A percentile compares a stretch with the other conserved stretches of the same genome.
These are phyloP conservation scores for Gnomoniopsis sp. DNA, from an alignment of 2,329 filamentous ascomycete genomes.

Conservation along the genomic window DNA sequence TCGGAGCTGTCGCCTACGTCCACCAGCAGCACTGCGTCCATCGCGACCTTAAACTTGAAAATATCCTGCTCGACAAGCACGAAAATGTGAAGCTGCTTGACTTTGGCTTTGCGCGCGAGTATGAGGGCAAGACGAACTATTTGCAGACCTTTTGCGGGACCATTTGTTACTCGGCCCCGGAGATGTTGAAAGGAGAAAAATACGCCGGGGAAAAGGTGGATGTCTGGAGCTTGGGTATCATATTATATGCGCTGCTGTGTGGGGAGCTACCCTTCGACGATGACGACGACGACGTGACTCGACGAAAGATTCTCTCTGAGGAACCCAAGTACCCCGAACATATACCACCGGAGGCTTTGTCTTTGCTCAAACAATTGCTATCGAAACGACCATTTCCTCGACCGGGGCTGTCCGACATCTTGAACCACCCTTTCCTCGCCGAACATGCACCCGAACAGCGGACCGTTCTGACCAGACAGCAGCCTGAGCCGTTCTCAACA, in stretches of 20 bases:
- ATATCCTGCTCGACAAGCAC: conserved; percentile 92
- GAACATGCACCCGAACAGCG: conserved; percentile 87
- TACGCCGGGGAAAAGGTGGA: conserved; percentile 98
- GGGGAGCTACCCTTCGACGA: conserved; percentile 94
- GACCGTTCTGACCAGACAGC: conserved; percentile 78
- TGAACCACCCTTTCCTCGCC: conserved; percentile 81
- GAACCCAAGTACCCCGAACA: conserved; percentile 83
- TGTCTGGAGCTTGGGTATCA: conserved; percentile 87
- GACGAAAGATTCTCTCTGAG: conserved; percentile 76
- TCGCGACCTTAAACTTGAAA: conserved; percentile 93
- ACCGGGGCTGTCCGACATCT: conserved; percentile 78
- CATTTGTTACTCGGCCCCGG: conserved; percentile 94
- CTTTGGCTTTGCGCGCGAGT: conserved; percentile 97
- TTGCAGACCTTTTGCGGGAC: conserved; percentile 97
- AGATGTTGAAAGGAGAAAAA: conserved; percentile 98
- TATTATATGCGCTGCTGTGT: conserved; percentile 76
- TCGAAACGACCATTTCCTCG: conserved; percentile 86
- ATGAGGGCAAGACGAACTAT: conserved; percentile 91
- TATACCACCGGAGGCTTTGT: conserved; percentile 72
- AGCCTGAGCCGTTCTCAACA: conserved; percentile 79
- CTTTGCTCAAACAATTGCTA: conserved; percentile 74
- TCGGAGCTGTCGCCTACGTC: conserved; percentile 92
- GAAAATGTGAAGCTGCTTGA: conserved; percentile 98
- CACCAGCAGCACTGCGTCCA: conserved; percentile 95
- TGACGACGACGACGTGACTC: conserved; percentile 85